A percentile compares a stretch with the other conserved stretches of the same genome.
phyloP scores from a whole-genome alignment of 306 rosid genomes.

The Cucurbita argyrosperma region DNA sequence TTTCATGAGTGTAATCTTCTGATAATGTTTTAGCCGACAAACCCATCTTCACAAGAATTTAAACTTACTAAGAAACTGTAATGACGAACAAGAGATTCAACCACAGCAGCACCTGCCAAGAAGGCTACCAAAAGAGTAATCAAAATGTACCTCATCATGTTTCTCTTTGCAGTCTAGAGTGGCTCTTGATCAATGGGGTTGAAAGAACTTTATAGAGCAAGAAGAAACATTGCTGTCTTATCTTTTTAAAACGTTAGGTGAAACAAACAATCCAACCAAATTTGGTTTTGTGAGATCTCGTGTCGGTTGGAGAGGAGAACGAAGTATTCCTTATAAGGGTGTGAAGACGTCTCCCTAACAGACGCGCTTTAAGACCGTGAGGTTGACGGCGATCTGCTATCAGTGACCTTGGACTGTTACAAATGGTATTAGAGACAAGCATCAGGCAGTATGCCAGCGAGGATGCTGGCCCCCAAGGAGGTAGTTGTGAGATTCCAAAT shows the following conservation, averaged over 20 bases:
- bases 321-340: too few relatives aligned
- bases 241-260: slow-evolving; percentile 39
- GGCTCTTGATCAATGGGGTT: not conserved
- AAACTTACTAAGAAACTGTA: slow-evolving; percentile 43
- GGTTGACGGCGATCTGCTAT: too few relatives aligned
- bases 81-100: slow-evolving; percentile 40
- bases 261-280: slow-evolving; percentile 17
- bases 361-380: too few relatives aligned
- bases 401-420: too few relatives aligned
- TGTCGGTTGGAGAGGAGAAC: too few relatives aligned
- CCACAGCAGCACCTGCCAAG: slow-evolving; percentile 24
- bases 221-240: slow-evolving; percentile 4
- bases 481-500: too few relatives aligned
- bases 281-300: slow-evolving; percentile 7
- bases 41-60: not conserved
- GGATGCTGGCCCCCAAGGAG: too few relatives aligned
- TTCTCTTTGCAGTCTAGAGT: not conserved
- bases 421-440: too few relatives aligned
- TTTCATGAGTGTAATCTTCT: not conserved
- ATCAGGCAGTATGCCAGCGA: too few relatives aligned
- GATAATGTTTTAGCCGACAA: not conserved
- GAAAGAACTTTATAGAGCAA: not conserved
- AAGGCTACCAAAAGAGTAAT: slow-evolving; percentile 28
- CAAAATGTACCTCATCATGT: not conserved
- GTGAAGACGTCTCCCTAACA: too few relatives aligned